Percentiles rank a stretch among this genome's conserved stretches.
These are phyloP conservation scores for Xerocomus potaroensis DNA, from an alignment of 768 basidiomycete species.

Conservation along the genomic window DNA sequence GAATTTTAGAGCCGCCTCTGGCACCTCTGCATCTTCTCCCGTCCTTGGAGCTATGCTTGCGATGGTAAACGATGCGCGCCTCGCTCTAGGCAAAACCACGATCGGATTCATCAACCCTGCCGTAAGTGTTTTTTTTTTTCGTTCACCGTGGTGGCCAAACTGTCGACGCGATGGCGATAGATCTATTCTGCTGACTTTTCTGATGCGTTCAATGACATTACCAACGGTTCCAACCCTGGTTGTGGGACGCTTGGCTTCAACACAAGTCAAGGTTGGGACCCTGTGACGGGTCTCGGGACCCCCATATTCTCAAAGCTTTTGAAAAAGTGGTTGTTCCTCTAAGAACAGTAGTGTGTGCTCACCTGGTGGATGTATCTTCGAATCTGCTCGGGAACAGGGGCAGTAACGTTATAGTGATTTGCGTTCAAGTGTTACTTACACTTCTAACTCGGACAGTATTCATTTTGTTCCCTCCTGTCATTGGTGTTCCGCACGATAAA, in stretches of 20 bases:
- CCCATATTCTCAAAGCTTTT: constrained; percentile 37
- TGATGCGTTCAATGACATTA: constrained; percentile 36
- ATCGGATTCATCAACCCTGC: constrained; percentile 42
- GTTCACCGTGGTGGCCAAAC: too few species aligned
- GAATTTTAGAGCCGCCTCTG: constrained; percentile 23
- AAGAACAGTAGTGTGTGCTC: too few species aligned
- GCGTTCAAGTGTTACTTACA: too few species aligned
- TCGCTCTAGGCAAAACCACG: constrained; percentile 26
- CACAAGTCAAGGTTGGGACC: constrained; percentile 30
- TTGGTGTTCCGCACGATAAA: too few species aligned
- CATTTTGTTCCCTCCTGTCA: too few species aligned
- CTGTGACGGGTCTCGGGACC: constrained; percentile 49
- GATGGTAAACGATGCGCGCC: constrained; percentile 34
- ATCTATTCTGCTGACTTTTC: constrained; percentile 17
- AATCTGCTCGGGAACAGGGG: too few species aligned
- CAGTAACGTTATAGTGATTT: too few species aligned
- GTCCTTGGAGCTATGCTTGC: constrained; percentile 29
- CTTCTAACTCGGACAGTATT: too few species aligned
- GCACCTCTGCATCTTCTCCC: constrained; percentile 34
- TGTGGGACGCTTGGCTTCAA: constrained; percentile 39
- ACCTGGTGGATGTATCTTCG: too few species aligned
- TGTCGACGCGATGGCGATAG: too few species aligned
- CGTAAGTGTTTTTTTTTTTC: constrained; percentile 35
- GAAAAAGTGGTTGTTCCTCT: constrained; percentile 30
- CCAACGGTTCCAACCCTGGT: constrained; percentile 41